Percentiles rank a stretch among this genome's conserved stretches.
phyloP scores from a whole-genome alignment of 1,139 yeast species.

The Diutina scorzettiae region DNA sequence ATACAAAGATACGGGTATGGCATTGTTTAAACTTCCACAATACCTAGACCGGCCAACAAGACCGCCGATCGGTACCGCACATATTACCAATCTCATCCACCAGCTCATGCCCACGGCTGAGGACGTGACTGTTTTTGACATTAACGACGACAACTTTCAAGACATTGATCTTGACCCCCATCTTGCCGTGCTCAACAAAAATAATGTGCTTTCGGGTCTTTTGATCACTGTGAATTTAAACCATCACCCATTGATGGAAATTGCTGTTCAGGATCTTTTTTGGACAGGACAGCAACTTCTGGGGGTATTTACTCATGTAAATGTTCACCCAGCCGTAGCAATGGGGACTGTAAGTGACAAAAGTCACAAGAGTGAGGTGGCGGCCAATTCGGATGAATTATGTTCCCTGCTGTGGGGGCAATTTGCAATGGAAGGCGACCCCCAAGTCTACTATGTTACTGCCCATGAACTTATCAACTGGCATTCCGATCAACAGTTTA shows the following conservation, averaged over 20 bases:
- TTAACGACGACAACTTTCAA: neutral
- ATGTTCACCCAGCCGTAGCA: neutral
- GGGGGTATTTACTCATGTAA: neutral
- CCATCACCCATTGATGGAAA: neutral
- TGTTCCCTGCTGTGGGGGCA: constrained; percentile 2
- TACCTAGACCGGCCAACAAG: neutral
- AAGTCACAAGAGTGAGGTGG: neutral
- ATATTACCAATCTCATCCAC: neutral
- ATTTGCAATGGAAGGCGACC: neutral
- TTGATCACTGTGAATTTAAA: neutral
- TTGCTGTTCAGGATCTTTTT: neutral
- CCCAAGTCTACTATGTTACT: neutral
- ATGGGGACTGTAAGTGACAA: neutral
- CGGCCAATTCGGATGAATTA: constrained; percentile 1
- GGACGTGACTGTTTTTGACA: neutral
- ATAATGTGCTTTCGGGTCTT: neutral
- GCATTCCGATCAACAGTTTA: neutral
- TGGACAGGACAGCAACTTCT: neutral
- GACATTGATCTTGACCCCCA: neutral
- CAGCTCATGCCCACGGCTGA: neutral
- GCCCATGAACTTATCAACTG: neutral
- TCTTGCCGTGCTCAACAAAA: neutral
- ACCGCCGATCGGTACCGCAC: neutral
- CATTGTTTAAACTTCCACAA: neutral
- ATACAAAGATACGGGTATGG: neutral